Evolutionary conservation across 176 grass and related monocot genomes (phyloP).

Genomic region (Avena eriantha): DNA sequence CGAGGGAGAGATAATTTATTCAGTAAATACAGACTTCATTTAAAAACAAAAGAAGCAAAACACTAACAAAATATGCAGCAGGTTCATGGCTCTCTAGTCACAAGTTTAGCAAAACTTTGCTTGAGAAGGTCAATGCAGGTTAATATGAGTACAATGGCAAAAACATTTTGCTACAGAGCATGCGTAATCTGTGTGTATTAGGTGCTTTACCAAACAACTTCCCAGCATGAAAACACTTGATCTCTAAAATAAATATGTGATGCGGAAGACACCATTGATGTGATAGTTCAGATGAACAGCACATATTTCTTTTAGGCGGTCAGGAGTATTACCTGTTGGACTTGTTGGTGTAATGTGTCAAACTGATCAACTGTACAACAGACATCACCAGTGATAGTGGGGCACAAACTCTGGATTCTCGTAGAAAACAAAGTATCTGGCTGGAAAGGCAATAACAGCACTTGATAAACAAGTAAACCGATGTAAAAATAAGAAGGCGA

Average conservation of each 20-base stretch:
- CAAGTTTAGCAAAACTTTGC: slow-evolving; percentile 31
- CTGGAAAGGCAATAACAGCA: slow-evolving; percentile 59
- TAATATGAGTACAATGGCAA: slow-evolving; percentile 13
- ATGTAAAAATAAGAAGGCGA: slow-evolving; percentile 30
- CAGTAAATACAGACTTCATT: slow-evolving; percentile 14
- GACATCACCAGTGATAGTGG: slow-evolving; percentile 84
- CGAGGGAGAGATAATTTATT: slow-evolving; percentile 25
- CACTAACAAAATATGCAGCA: slow-evolving; percentile 23
- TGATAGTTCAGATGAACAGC: slow-evolving; percentile 38
- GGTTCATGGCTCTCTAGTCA: slow-evolving; percentile 14
- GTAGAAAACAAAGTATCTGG: slow-evolving; percentile 86
- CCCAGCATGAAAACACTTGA: slow-evolving; percentile 4
- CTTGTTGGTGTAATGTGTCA: slow-evolving; percentile 76
- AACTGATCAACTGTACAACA: slow-evolving; percentile 93
- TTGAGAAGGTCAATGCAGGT: slow-evolving; percentile 7
- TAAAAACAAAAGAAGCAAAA: slow-evolving; percentile 20
- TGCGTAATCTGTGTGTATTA: not conserved
- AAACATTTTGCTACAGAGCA: not conserved
- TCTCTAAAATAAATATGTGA: slow-evolving; percentile 27
- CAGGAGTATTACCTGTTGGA: slow-evolving; percentile 79
- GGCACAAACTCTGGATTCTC: slow-evolving; percentile 96
- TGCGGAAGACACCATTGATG: slow-evolving; percentile 8
- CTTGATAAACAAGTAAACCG: slow-evolving; percentile 43
- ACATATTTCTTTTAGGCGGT: not conserved
- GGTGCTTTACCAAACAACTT: slow-evolving; percentile 18